Percentiles rank a stretch among this genome's conserved stretches.
Evolutionary conservation across 169 alveolate species (phyloP).

Genomic region (Plasmodium chabaudi): DNA sequence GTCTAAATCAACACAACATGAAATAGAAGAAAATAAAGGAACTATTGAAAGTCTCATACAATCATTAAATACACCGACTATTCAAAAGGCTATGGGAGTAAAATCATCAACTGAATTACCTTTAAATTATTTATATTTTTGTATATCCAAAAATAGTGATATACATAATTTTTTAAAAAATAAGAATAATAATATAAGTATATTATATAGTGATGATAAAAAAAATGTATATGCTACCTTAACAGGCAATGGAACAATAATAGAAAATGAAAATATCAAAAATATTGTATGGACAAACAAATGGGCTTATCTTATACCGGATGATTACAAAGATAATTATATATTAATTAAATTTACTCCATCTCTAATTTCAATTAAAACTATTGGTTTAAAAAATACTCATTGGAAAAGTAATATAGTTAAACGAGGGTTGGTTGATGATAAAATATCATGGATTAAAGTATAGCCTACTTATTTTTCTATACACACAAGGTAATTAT

Average conservation of each 20-base stretch:
- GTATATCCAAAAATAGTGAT: conserved; percentile 54
- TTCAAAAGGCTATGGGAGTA: conserved; percentile 31
- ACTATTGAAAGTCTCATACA: conserved; percentile 11
- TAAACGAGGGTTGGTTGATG: conserved; percentile 12
- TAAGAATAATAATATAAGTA: conserved; percentile 17
- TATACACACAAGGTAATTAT: not conserved
- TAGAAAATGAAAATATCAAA: conserved; percentile 31
- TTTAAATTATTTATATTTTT: conserved; percentile 51
- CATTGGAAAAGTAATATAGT: conserved; percentile 69
- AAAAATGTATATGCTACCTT: conserved; percentile 60
- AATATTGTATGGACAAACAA: conserved; percentile 38
- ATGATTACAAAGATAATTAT: conserved; percentile 36
- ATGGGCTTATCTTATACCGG: conserved; percentile 66
- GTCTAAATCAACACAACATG: not conserved
- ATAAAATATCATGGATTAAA: conserved; percentile 63
- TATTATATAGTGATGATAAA: conserved; percentile 41
- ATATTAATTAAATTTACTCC: conserved; percentile 66
- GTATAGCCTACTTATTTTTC: not conserved
- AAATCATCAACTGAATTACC: conserved; percentile 40
- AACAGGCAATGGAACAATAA: conserved; percentile 53
- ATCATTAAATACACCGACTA: conserved; percentile 13
- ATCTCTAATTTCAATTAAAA: conserved; percentile 36
- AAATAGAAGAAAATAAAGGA: not conserved
- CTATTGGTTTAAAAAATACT: conserved; percentile 44
- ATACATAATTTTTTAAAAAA: conserved; percentile 41